These are phyloP conservation scores for Microstroma glucosiphilum DNA, from an alignment of 1,284 basidiomycete species.

Conservation along the genomic window DNA sequence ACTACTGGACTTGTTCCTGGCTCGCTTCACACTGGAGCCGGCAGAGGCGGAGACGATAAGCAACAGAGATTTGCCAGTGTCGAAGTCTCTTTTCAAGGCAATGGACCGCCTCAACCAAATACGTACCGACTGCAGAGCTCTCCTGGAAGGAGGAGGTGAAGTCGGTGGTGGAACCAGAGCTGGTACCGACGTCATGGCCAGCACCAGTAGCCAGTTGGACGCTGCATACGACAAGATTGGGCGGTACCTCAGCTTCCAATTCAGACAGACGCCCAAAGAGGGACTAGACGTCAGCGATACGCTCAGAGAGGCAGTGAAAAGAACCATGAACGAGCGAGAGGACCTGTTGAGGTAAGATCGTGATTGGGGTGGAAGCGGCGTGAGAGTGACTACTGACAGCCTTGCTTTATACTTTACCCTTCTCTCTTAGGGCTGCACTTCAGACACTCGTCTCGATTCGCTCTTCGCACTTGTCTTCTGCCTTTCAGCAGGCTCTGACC, in stretches of 20 bases:
- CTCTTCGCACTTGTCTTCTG: slow-evolving; percentile 67
- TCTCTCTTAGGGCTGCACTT: slow-evolving; percentile 55
- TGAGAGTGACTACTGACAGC: neutral
- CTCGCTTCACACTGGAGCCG: slow-evolving; percentile 73
- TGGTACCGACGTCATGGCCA: slow-evolving; percentile 66
- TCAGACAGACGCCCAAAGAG: slow-evolving; percentile 58
- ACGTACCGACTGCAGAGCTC: slow-evolving; percentile 71
- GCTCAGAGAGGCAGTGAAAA: slow-evolving; percentile 67
- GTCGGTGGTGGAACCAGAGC: slow-evolving; percentile 44
- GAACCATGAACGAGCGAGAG: slow-evolving; percentile 66
- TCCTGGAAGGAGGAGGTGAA: slow-evolving; percentile 72
- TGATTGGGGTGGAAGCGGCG: neutral
- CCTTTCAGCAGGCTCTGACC: slow-evolving; percentile 81
- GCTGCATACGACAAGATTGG: slow-evolving; percentile 82
- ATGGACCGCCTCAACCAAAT: slow-evolving; percentile 82
- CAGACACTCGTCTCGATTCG: slow-evolving; percentile 71
- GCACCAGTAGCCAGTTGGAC: slow-evolving; percentile 74
- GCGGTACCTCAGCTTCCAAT: slow-evolving; percentile 78
- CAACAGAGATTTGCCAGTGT: slow-evolving; percentile 70
- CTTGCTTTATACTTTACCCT: neutral
- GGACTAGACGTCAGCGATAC: slow-evolving; percentile 66
- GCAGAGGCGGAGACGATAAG: slow-evolving; percentile 68
- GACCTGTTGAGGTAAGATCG: slow-evolving; percentile 25
- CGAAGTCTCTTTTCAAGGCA: slow-evolving; percentile 67
- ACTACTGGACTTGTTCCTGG: slow-evolving; percentile 72